phyloP scores from a whole-genome alignment of 805 yeast genomes.

The Saccharomycopsis vini region DNA sequence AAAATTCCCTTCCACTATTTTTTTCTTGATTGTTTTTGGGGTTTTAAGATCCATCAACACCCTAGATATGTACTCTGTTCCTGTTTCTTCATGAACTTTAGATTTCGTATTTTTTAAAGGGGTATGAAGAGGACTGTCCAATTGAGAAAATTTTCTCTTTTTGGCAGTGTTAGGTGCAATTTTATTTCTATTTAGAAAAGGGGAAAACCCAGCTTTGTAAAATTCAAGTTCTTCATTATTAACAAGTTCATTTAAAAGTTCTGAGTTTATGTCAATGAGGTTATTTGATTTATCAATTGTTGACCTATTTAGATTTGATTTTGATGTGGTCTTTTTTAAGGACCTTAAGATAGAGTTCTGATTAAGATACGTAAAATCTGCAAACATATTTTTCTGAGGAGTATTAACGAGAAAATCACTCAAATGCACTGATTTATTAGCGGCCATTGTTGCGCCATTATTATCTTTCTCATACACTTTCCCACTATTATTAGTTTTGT shows the following conservation, averaged over 20 bases:
- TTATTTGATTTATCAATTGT: not conserved
- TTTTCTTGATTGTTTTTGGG: conserved; percentile 9
- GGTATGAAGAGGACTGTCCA: conserved; percentile 13
- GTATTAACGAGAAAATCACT: conserved; percentile 10
- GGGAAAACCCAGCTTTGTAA: conserved; percentile 11
- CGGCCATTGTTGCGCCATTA: not conserved
- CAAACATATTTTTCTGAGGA: conserved; percentile 7
- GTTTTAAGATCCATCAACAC: conserved; percentile 13
- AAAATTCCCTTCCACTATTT: conserved; percentile 4
- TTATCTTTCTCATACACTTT: no score
- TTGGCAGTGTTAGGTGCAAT: not conserved
- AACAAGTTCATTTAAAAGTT: conserved; percentile 1
- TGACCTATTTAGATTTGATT: not conserved
- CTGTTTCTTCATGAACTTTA: not conserved
- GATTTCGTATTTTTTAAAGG: conserved; percentile 1
- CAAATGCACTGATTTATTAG: conserved; percentile 10
- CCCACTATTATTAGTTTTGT: no score
- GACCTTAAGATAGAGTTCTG: conserved; percentile 3
- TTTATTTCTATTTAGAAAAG: conserved; percentile 1
- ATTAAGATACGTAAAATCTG: not conserved
- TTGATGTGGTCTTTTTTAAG: not conserved
- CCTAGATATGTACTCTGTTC: conserved; percentile 5
- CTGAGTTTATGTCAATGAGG: conserved; percentile 3
- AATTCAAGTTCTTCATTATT: conserved; percentile 6
- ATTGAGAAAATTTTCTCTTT: conserved; percentile 6